Conservation (phyloP, 306 rosid species). For the Hippophae gyantsensis region DNA sequence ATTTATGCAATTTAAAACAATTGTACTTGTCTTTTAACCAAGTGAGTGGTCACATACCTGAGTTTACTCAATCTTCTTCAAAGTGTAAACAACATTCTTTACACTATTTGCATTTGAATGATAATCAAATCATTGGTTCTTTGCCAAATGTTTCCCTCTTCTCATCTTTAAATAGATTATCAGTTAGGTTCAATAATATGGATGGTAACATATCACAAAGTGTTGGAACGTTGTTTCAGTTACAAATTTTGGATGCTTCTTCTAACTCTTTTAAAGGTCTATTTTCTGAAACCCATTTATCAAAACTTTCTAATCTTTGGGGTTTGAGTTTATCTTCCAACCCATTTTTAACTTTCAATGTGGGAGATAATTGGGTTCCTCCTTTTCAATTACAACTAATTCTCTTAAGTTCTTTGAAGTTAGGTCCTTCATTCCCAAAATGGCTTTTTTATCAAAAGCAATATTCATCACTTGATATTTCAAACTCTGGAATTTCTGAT, state of each 20-base stretch:
- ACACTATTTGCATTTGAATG: background rate
- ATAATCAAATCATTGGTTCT: background rate
- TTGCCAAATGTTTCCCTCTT: constrained; percentile 7
- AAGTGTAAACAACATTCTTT: background rate
- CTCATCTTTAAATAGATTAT: constrained; percentile 2
- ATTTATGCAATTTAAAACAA: background rate
- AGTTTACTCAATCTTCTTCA: background rate
- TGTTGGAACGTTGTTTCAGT: background rate
- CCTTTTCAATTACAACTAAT: background rate
- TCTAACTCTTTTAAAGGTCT: background rate
- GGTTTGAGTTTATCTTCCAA: background rate
- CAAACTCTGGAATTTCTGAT: constrained; percentile 3
- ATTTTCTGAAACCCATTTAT: background rate
- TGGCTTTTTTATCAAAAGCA: constrained; percentile 20
- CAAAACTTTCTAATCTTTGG: background rate
- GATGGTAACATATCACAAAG: constrained; percentile 4
- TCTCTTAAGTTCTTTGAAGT: rapidly evolving
- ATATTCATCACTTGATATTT: background rate
- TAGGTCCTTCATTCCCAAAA: constrained; percentile 12
- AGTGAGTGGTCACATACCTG: background rate
- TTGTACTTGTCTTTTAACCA: rapidly evolving
- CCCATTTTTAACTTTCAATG: background rate
- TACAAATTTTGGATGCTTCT: background rate
- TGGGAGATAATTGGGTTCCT: constrained; percentile 7
- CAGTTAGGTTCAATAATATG: background rate